Evolutionary conservation across 805 yeast genomes (phyloP).

Genomic region (Lipomyces japonicus): DNA sequence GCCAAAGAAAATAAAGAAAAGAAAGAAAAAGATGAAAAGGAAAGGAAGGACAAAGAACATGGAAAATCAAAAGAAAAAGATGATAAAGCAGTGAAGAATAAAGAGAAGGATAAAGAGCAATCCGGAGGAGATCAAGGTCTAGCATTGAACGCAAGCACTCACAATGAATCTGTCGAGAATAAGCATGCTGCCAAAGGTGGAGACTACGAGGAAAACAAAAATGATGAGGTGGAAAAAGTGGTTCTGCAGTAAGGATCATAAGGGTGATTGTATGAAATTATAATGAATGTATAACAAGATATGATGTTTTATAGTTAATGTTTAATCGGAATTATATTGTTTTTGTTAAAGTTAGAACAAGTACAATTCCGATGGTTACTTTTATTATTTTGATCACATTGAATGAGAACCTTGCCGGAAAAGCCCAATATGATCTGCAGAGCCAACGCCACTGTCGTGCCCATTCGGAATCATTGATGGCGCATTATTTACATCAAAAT

Average conservation of each 20-base stretch:
- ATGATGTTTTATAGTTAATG: no score
- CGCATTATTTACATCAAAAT: not conserved
- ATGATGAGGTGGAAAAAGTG: no score
- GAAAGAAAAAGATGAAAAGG: not conserved
- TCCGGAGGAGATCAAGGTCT: not conserved
- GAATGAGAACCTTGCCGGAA: not conserved
- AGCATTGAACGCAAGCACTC: no score
- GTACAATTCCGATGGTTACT: no score
- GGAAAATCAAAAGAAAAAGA: not conserved
- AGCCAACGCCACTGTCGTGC: no score
- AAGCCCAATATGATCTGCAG: no score
- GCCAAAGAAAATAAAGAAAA: conserved; percentile 1
- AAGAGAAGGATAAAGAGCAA: not conserved
- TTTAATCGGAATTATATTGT: no score
- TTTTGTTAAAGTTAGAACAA: no score
- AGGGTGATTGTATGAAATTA: not conserved
- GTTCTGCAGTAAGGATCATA: no score
- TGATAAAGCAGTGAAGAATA: not conserved
- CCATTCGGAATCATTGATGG: no score
- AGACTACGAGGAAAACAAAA: no score
- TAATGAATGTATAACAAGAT: not conserved
- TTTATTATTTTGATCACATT: not conserved
- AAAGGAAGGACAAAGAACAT: not conserved
- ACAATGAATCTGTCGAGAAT: no score
- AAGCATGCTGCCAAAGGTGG: not conserved